These are phyloP conservation scores for Komagataella populi DNA, from an alignment of 805 yeast species.

Conservation along the genomic window DNA sequence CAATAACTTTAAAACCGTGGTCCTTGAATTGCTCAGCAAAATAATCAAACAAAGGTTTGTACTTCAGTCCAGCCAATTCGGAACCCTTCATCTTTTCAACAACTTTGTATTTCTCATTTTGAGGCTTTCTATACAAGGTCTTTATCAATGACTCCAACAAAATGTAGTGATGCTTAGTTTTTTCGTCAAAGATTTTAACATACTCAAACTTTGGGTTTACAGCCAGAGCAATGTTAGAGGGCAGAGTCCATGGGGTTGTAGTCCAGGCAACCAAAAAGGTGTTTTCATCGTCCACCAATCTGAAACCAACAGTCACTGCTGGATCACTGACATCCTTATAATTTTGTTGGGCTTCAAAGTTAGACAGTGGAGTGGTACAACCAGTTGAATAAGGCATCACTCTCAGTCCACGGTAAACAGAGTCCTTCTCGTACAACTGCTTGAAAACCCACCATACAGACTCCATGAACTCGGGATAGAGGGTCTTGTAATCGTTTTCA, in stretches of 20 bases:
- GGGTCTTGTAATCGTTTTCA: slow-evolving; percentile 94
- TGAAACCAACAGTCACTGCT: slow-evolving; percentile 87
- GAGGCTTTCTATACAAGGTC: slow-evolving; percentile 88
- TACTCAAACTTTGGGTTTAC: slow-evolving; percentile 88
- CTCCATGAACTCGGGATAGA: slow-evolving; percentile 95
- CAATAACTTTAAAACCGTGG: slow-evolving; percentile 70
- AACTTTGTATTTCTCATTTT: slow-evolving; percentile 72
- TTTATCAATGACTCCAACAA: slow-evolving; percentile 72
- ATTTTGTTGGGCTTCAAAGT: slow-evolving; percentile 97
- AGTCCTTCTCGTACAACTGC: slow-evolving; percentile 69
- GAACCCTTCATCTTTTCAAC: slow-evolving; percentile 73
- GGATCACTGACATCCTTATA: slow-evolving; percentile 97
- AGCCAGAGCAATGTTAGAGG: slow-evolving; percentile 84
- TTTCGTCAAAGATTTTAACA: slow-evolving; percentile 85
- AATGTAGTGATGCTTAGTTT: slow-evolving; percentile 66
- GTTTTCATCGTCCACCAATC: slow-evolving; percentile 64
- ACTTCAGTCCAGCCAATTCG: slow-evolving; percentile 66
- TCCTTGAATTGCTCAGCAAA: slow-evolving; percentile 66
- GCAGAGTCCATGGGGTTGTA: slow-evolving; percentile 99
- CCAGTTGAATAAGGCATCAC: slow-evolving; percentile 99
- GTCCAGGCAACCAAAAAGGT: slow-evolving; percentile 95
- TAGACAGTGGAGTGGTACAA: slow-evolving; percentile 89
- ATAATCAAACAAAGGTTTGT: slow-evolving; percentile 74
- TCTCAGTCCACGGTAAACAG: slow-evolving; percentile 88
- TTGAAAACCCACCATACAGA: slow-evolving; percentile 99